Percentiles rank a stretch among this genome's conserved stretches.
These are phyloP conservation scores for Talaromyces nanjingensis DNA, from an alignment of 495 filamentous ascomycete genomes.

Conservation along the genomic window DNA sequence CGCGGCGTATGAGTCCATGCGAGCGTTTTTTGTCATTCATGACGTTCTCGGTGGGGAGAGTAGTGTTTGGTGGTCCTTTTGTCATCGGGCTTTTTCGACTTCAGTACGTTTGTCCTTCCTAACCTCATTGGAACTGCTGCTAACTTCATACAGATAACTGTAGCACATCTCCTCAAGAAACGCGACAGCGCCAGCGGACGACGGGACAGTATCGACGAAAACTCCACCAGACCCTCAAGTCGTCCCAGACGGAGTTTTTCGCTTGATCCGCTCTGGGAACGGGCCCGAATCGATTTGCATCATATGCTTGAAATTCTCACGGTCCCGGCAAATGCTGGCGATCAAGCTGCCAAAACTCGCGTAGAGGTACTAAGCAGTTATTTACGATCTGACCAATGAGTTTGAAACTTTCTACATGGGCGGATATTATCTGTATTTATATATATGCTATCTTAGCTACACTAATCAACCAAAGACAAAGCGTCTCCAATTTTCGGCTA, in stretches of 20 bases:
- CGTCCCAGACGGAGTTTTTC: conserved; percentile 11
- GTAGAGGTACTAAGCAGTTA: conserved; percentile 50
- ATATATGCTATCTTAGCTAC: neutral
- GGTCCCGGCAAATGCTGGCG: conserved; percentile 39
- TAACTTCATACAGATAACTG: conserved; percentile 13
- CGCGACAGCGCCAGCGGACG: conserved; percentile 14
- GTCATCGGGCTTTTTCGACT: conserved; percentile 65
- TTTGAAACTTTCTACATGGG: neutral
- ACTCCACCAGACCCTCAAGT: neutral
- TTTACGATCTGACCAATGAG: conserved; percentile 21
- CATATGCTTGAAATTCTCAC: conserved; percentile 55
- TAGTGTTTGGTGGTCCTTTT: conserved; percentile 71
- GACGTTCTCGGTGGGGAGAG: conserved; percentile 56
- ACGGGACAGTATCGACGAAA: neutral
- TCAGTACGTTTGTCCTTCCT: conserved; percentile 40
- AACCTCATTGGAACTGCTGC: conserved; percentile 24
- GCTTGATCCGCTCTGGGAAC: conserved; percentile 46
- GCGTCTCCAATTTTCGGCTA: conserved; percentile 71
- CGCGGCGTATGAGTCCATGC: conserved; percentile 57
- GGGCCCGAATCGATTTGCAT: conserved; percentile 51
- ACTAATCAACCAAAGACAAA: conserved; percentile 62
- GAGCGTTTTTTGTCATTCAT: conserved; percentile 59
- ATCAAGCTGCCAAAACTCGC: conserved; percentile 48
- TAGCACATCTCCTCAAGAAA: conserved; percentile 18
- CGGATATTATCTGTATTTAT: neutral